Evolutionary conservation across 257 asterid species (phyloP), one percentile per base, ranked within the genome.

Genomic region (Salvia rosmarinus): DNA sequence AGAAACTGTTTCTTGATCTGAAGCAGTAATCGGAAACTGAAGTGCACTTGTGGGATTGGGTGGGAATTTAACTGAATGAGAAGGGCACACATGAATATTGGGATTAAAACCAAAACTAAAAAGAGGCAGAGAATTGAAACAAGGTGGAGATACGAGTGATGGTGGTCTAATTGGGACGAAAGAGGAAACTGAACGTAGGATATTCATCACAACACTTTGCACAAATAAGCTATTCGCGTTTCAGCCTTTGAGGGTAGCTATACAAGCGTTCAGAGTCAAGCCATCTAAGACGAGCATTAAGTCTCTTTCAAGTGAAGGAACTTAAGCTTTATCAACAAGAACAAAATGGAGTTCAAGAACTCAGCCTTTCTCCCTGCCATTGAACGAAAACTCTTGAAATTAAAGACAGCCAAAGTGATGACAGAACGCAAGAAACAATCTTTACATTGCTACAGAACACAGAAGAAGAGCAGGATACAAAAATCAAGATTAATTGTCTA

Each of bases 1-100:
- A 30, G 88, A 73, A 77, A 75, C 78, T 1, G 79, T 55, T 61
- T 79, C 98, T 23, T 84, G 85, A 62, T 75, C 58, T 49, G 80
- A 13, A 56, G 85, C 75, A 60, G 63, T 59, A 64, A 35, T 2
- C 11, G 80, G 74, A 57, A 77, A 58, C 21, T 61, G 78, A 77
- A 30, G 78, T 49, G 55, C 14, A 6, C 35, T 2, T 17, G 73
- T 56, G 50, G 72, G 72, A 54, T 77, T 64, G 60, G 74, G 39
- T 32, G 79, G 78, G 52, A 47, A 79, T 23, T 57, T 32, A 73
- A 50, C 42, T 21, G 80, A 62, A 72, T 11, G 72, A 51, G 84
- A 73, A 21, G 72, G 70, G 32, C 10, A 68, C 16, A 40, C 47
- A 71, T 8, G 72, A 65, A 64, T 64, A 42, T 44, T 73, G 16